Conservation (phyloP, 164 flowering plant species). For the Aristolochia fimbriata region DNA sequence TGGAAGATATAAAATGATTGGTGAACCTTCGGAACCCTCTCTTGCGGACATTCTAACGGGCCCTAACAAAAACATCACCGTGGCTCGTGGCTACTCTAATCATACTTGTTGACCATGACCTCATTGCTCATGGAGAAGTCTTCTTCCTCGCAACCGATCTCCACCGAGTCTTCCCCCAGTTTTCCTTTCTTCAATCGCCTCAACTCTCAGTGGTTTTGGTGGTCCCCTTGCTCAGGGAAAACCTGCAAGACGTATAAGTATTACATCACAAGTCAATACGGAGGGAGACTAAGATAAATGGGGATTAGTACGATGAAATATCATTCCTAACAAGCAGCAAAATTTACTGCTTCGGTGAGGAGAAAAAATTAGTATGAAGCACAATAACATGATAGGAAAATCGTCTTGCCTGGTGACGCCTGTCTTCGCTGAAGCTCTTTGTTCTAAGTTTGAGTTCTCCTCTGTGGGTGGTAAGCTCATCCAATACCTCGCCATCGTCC, state of each 20-base stretch:
- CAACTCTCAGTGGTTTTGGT: not conserved
- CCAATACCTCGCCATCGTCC: constrained; percentile 66
- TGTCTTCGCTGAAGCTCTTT: constrained; percentile 30
- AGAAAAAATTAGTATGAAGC: not conserved
- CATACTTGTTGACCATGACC: not conserved
- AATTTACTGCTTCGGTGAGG: not conserved
- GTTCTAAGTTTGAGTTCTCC: constrained; percentile 69
- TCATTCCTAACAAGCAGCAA: no score
- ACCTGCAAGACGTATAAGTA: constrained; percentile 7
- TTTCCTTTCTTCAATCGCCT: no score
- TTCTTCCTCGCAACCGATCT: no score
- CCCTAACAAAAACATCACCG: not conserved
- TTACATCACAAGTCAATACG: no score
- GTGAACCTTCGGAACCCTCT: not conserved
- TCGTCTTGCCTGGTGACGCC: constrained; percentile 17
- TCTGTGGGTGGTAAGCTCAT: constrained; percentile 66
- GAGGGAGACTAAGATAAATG: no score
- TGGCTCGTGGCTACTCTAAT: not conserved
- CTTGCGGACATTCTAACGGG: not conserved
- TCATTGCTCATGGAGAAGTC: no score
- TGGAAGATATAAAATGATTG: not conserved
- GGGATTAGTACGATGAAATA: no score
- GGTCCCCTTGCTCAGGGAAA: constrained; percentile 7
- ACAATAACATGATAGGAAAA: no score
- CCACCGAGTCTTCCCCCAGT: no score